Percentiles rank a stretch among this genome's conserved stretches.
Conservation (phyloP, 768 basidiomycete species). For the Xerocomus potaroensis region DNA sequence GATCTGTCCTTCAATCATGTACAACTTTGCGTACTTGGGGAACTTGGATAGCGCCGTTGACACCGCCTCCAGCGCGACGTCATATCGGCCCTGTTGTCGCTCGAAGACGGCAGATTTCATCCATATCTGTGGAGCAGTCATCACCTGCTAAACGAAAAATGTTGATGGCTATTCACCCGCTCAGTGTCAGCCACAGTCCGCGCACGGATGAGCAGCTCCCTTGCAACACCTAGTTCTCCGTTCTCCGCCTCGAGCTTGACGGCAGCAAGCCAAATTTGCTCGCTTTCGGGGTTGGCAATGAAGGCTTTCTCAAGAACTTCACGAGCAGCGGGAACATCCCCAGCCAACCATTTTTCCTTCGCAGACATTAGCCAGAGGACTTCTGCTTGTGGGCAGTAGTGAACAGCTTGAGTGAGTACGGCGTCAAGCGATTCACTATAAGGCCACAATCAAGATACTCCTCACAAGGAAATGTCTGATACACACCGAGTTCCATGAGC, state of each 20-base stretch:
- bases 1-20: constrained; percentile 98
- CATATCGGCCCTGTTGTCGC: constrained; percentile 75
- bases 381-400: constrained; percentile 92
- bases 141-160: neutral
- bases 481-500: constrained; percentile 75
- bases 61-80: constrained; percentile 71
- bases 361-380: constrained; percentile 97
- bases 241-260: constrained; percentile 97
- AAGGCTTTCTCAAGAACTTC: constrained; percentile 87
- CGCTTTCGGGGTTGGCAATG: constrained; percentile 92
- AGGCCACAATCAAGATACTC: constrained; percentile 1
- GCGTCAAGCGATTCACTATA: constrained; percentile 74
- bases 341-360: constrained; percentile 92
- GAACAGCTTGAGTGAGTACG: constrained; percentile 76
- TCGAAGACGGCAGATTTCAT: constrained; percentile 98
- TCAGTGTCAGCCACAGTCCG: constrained; percentile 90
- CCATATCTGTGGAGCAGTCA: constrained; percentile 69
- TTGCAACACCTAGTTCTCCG: constrained; percentile 80
- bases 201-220: constrained; percentile 83
- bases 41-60: constrained; percentile 75
- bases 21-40: constrained; percentile 86
- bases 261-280: constrained; percentile 96
- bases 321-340: constrained; percentile 88
- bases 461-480: constrained; percentile 3
- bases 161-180: constrained; percentile 48